Conservation (phyloP, 2,329 filamentous ascomycete species). For the Fusarium drepaniforme region DNA sequence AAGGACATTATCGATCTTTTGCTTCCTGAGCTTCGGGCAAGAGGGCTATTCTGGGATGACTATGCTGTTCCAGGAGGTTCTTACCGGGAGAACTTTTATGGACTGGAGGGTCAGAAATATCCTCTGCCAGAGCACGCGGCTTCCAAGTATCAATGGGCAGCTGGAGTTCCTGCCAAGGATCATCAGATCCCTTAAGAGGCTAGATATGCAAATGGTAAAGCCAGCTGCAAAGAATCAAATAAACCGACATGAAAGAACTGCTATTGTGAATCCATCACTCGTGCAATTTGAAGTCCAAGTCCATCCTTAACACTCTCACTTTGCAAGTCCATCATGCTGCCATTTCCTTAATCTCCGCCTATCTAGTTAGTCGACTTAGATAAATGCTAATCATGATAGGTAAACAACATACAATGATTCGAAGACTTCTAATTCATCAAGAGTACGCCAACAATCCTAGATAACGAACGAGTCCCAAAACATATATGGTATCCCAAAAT, state of each 20-base stretch:
- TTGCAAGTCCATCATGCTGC: no score
- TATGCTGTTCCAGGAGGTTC: conserved; percentile 68
- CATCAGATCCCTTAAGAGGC: conserved; percentile 32
- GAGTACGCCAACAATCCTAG: neutral
- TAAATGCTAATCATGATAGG: neutral
- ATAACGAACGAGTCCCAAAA: neutral
- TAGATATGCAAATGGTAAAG: no score
- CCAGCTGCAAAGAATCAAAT: neutral
- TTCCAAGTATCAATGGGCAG: conserved; percentile 58
- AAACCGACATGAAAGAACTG: neutral
- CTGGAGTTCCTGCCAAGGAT: conserved; percentile 38
- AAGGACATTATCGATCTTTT: conserved; percentile 75
- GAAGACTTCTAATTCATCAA: neutral
- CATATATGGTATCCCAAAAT: neutral
- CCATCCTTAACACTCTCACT: no score
- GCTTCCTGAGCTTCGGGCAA: conserved; percentile 70
- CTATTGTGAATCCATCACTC: no score
- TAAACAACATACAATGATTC: neutral
- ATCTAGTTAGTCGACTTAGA: no score
- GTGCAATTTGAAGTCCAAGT: no score
- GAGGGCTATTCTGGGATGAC: conserved; percentile 69
- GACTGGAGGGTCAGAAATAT: conserved; percentile 60
- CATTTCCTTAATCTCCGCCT: neutral
- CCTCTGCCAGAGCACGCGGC: conserved; percentile 66
- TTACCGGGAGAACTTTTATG: conserved; percentile 72